phyloP scores from a whole-genome alignment of 345 rosid species.

The Pugionium cornutum region DNA sequence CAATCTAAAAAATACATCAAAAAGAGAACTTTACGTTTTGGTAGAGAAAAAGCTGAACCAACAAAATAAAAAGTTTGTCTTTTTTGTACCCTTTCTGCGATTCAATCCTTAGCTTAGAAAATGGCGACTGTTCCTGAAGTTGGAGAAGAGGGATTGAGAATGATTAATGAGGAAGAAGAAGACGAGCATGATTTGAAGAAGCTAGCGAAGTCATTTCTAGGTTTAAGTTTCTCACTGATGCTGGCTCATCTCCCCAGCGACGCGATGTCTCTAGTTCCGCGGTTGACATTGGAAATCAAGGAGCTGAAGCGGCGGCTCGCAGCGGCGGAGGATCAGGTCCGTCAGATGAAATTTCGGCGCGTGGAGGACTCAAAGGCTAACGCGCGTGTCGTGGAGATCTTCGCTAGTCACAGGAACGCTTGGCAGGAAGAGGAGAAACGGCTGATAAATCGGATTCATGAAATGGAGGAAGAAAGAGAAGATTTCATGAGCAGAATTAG shows the following conservation, averaged over 20 bases:
- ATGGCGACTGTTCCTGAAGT: conserved; percentile 36
- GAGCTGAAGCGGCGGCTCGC: conserved; percentile 55
- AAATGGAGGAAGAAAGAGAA: conserved; percentile 60
- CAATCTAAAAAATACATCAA: too few relatives aligned
- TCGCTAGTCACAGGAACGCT: conserved; percentile 79
- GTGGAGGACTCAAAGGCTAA: conserved; percentile 95
- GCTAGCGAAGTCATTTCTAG: conserved; percentile 57
- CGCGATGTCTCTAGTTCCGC: conserved; percentile 50
- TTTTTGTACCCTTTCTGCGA: conserved; percentile 4
- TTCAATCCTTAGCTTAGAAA: conserved; percentile 17
- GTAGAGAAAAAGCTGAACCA: too few relatives aligned
- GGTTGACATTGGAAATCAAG: conserved; percentile 47
- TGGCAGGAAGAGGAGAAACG: conserved; percentile 93
- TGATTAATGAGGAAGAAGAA: background rate
- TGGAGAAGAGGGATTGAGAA: conserved; percentile 17
- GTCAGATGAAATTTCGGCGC: conserved; percentile 79
- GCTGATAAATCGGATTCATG: conserved; percentile 59
- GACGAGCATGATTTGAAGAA: conserved; percentile 42
- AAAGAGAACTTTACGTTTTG: too few relatives aligned
- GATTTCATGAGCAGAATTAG: conserved; percentile 54
- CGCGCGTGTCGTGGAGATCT: conserved; percentile 94
- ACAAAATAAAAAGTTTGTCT: conserved; percentile 12
- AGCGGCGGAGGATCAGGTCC: conserved; percentile 81
- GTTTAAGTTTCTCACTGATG: conserved; percentile 72
- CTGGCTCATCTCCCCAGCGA: conserved; percentile 65